Conservation (phyloP, 306 rosid species). For the Phaseolus lunatus region DNA sequence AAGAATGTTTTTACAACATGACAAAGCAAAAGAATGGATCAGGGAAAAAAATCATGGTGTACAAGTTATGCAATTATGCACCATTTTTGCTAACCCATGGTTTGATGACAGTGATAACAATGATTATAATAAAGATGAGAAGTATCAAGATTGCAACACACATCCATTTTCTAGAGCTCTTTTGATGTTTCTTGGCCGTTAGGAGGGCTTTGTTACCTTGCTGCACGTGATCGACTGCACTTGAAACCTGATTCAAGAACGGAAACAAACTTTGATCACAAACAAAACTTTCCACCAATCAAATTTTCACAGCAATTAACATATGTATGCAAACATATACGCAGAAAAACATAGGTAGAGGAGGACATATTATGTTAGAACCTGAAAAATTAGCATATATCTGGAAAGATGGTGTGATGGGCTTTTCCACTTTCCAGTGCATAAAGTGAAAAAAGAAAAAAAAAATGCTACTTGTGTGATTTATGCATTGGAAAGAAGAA, state of each 20-base stretch:
- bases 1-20: slow-evolving; percentile 1
- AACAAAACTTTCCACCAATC: slow-evolving; percentile 36
- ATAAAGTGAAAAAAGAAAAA: too few relatives aligned
- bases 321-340: background rate
- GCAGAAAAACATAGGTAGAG: too few relatives aligned
- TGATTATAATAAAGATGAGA: slow-evolving; percentile 67
- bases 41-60: background rate
- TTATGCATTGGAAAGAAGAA: too few relatives aligned
- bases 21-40: slow-evolving; percentile 9
- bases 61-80: slow-evolving; percentile 49
- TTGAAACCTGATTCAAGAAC: slow-evolving; percentile 65
- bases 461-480: too few relatives aligned
- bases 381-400: background rate
- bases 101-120: slow-evolving; percentile 69
- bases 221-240: slow-evolving; percentile 94
- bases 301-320: background rate
- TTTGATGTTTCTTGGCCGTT: slow-evolving; percentile 84
- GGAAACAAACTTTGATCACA: background rate
- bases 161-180: slow-evolving; percentile 91
- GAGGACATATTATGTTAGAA: too few relatives aligned
- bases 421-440: too few relatives aligned
- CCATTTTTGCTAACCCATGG: slow-evolving; percentile 71
- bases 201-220: slow-evolving; percentile 79
- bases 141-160: slow-evolving; percentile 86
- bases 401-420: too few relatives aligned